Evolutionary conservation across 306 rosid genomes (phyloP).

Genomic region (Trifolium fragiferum): DNA sequence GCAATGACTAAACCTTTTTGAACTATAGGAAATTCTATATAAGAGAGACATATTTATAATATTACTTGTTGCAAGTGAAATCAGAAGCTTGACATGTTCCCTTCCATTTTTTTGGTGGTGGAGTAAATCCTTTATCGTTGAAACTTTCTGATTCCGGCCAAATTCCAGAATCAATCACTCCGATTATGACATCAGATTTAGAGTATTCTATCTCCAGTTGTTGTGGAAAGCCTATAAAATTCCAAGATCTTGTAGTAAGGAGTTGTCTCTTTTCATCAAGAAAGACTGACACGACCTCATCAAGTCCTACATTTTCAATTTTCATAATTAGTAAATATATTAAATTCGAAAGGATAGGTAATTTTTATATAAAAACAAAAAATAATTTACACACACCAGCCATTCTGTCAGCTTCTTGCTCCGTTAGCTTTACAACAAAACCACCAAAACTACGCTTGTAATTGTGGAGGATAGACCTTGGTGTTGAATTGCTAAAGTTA

Average conservation of each 20-base stretch:
- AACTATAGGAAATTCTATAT: no score
- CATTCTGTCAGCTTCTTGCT: conserved; percentile 46
- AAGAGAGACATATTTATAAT: not conserved
- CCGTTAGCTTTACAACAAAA: conserved; percentile 46
- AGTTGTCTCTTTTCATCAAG: conserved; percentile 40
- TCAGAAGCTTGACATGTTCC: conserved; percentile 52
- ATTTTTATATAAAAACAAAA: no score
- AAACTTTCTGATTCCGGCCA: conserved; percentile 69
- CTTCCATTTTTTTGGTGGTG: conserved; percentile 67
- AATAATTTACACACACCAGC: conserved; percentile 32
- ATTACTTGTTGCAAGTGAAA: conserved; percentile 57
- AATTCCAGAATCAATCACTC: conserved; percentile 56
- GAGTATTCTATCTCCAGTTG: conserved; percentile 6
- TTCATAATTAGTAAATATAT: not conserved
- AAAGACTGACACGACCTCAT: conserved; percentile 61
- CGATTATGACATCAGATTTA: conserved; percentile 54
- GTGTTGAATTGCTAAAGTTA: conserved; percentile 25
- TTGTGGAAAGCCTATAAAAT: conserved; percentile 57
- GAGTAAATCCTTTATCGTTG: conserved; percentile 46
- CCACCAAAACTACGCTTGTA: conserved; percentile 58
- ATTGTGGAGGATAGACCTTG: conserved; percentile 42
- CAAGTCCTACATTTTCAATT: conserved; percentile 41
- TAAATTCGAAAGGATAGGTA: no score
- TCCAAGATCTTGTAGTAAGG: conserved; percentile 67
- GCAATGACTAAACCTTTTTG: no score